phyloP scores from a whole-genome alignment of 495 filamentous ascomycete species.

The Barbatosphaeria neglecta region DNA sequence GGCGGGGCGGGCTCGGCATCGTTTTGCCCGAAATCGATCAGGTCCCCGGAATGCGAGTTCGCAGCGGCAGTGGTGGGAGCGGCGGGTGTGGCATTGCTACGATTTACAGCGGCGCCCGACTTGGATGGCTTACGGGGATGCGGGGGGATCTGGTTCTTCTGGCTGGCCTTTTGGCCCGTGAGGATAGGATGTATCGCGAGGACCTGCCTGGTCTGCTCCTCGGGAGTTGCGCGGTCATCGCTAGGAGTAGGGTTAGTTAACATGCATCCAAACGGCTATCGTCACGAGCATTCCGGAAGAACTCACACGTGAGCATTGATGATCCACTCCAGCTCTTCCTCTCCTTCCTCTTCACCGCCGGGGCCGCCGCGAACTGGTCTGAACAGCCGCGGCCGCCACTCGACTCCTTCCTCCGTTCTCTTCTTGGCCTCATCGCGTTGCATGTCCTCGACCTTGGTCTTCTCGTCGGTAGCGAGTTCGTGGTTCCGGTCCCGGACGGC shows the following conservation, averaged over 20 bases:
- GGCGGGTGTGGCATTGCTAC: too few relatives aligned
- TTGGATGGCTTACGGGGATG: constrained; percentile 4
- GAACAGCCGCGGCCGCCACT: constrained; percentile 87
- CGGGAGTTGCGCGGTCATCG: constrained; percentile 57
- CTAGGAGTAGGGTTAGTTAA: constrained; percentile 17
- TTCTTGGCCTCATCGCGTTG: constrained; percentile 83
- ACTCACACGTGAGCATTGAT: constrained; percentile 79
- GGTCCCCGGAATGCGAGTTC: constrained; percentile 10
- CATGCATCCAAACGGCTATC: too few relatives aligned
- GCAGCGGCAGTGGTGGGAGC: too few relatives aligned
- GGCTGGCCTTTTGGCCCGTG: constrained; percentile 48
- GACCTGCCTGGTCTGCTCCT: constrained; percentile 74
- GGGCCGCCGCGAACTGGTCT: constrained; percentile 59
- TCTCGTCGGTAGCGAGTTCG: constrained; percentile 83
- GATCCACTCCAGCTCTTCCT: constrained; percentile 86
- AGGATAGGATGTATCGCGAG: constrained; percentile 77
- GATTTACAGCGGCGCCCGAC: constrained; percentile 1
- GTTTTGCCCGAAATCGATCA: constrained; percentile 37
- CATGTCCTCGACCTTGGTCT: constrained; percentile 83
- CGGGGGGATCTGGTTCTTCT: constrained; percentile 27
- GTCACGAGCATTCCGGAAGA: background rate
- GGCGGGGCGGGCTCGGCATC: constrained; percentile 6
- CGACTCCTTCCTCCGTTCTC: constrained; percentile 66
- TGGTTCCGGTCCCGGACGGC: constrained; percentile 80
- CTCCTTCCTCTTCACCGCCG: constrained; percentile 66